A percentile compares a stretch with the other conserved stretches of the same genome.
These are phyloP conservation scores for Cichorium intybus DNA, from an alignment of 140 eudicot species.

Conservation along the genomic window DNA sequence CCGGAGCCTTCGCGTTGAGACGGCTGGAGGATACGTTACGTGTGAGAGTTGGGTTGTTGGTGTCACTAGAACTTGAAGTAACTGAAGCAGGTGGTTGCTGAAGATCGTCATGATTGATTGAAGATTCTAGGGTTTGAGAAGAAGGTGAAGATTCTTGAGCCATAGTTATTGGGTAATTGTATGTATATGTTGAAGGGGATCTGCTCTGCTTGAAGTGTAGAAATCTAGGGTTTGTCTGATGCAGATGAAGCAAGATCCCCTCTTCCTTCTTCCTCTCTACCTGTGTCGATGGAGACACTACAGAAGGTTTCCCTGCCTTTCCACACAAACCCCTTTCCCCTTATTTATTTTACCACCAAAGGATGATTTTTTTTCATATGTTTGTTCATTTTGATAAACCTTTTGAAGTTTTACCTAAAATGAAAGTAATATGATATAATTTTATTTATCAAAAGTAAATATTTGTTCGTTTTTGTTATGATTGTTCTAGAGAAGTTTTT, in stretches of 20 bases:
- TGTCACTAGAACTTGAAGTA: constrained; percentile 4
- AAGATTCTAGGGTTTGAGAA: constrained; percentile 30
- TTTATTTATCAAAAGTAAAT: not conserved
- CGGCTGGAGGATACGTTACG: constrained; percentile 48
- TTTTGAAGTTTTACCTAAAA: not conserved
- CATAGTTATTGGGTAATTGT: constrained; percentile 1
- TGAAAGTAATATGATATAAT: not conserved
- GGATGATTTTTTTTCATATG: not conserved
- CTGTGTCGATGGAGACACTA: constrained; percentile 18
- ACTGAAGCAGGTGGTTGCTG: constrained; percentile 13
- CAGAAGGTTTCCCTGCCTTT: constrained; percentile 13
- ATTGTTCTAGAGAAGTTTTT: not conserved
- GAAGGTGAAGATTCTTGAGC: constrained; percentile 24
- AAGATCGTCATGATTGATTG: constrained; percentile 2
- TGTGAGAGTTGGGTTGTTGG: constrained; percentile 23
- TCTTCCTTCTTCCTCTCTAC: not conserved
- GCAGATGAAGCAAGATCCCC: constrained; percentile 28
- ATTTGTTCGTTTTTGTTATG: not conserved
- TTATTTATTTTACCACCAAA: not conserved
- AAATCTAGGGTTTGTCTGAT: constrained; percentile 23
- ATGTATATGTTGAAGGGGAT: constrained; percentile 13
- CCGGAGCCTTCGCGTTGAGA: constrained; percentile 82
- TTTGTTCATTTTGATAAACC: not conserved
- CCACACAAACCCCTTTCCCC: not conserved
- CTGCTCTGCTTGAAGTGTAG: constrained; percentile 7